Evolutionary conservation across 2,329 filamentous ascomycete genomes (phyloP).

Genomic region (Claviceps quebecensis): DNA sequence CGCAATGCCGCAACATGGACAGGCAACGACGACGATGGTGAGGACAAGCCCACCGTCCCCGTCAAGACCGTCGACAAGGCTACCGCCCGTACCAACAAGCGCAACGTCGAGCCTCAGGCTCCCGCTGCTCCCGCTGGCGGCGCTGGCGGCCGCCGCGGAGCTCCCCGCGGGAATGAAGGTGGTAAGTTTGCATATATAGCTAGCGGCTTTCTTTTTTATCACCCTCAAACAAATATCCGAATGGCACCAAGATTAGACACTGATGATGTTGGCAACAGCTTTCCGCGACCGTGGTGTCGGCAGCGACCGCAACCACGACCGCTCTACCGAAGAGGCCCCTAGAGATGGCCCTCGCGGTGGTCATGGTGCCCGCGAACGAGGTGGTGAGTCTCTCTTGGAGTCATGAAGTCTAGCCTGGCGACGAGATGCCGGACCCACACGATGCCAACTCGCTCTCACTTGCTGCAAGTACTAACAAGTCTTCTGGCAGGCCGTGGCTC

Average conservation of each 20-base stretch:
- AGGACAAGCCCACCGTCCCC: slow-evolving; percentile 64
- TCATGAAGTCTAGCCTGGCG: slow-evolving; percentile 14
- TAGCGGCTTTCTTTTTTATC: not conserved
- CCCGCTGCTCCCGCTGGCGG: slow-evolving; percentile 44
- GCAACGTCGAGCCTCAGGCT: slow-evolving; percentile 66
- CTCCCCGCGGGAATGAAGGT: slow-evolving; percentile 65
- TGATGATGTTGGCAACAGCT: slow-evolving; percentile 34
- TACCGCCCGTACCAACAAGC: slow-evolving; percentile 61
- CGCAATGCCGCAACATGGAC: slow-evolving; percentile 2
- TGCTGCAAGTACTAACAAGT: not conserved
- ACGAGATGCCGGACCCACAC: not conserved
- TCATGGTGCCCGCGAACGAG: slow-evolving; percentile 48
- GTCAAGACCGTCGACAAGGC: slow-evolving; percentile 84
- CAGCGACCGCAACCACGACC: slow-evolving; percentile 66
- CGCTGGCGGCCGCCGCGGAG: slow-evolving; percentile 37
- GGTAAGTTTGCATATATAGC: slow-evolving; percentile 44
- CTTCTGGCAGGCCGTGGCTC: slow-evolving; percentile 34
- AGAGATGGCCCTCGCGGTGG: slow-evolving; percentile 44
- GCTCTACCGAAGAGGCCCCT: slow-evolving; percentile 56
- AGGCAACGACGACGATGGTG: slow-evolving; percentile 49
- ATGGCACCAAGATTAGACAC: not conserved
- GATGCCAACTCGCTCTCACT: not conserved
- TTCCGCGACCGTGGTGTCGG: slow-evolving; percentile 83
- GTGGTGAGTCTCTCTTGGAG: slow-evolving; percentile 30
- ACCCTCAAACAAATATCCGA: not conserved